Base-by-base conservation (phyloP, 148 eudicot species). In the Camellia lanceoleosa region DNA sequence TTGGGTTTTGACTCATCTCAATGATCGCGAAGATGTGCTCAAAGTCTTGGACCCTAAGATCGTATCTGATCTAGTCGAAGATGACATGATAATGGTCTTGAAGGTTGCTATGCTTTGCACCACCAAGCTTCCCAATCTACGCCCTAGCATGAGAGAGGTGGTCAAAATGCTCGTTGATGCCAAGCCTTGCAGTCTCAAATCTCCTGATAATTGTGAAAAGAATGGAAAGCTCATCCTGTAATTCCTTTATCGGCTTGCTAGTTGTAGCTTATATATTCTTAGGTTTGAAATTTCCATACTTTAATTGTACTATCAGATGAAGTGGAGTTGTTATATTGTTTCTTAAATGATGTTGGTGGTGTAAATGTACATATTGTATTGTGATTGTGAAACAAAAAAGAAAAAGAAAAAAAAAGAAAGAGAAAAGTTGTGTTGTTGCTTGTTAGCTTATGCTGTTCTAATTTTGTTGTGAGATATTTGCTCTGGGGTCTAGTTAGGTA, bases 71-170 rank as follows among this genome's bases (percentile, higher is more conserved):
- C 13, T 60, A 38, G 79, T 85, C 12, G 20, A 75, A 61, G 87
- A 85, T 12, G 90, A 79, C 77, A 85, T 87, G 88, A 84, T 87
- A 14, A 82, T 83, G 78, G 84, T 89, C 44, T 80, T 94, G 58
- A 94, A 82, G 82, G 84, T 94, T 12, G 97, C 94, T 7, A 81
- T 82, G 18, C 70, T 88, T 13, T 96, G 99, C 88, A 92, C 95
- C 49, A 47, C 85, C 14, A 91, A 91, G 80, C 93, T 92, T 58
- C 95, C 99, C 0, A 81, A 85, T 58, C 82, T 91, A 23, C 87
- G 99, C 19, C 99, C 99, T 0, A 81, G 78, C 20, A 96, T 96
- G 98, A 89, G 89, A 78, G 94, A 89, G 18, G 97, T 96, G n/a
- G 97, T 94, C 60, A 96, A 91, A 87, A 94, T 94, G 98, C 95